phyloP scores from a whole-genome alignment of 352 stramenopile genomes.

The Phytopythium litorale region DNA sequence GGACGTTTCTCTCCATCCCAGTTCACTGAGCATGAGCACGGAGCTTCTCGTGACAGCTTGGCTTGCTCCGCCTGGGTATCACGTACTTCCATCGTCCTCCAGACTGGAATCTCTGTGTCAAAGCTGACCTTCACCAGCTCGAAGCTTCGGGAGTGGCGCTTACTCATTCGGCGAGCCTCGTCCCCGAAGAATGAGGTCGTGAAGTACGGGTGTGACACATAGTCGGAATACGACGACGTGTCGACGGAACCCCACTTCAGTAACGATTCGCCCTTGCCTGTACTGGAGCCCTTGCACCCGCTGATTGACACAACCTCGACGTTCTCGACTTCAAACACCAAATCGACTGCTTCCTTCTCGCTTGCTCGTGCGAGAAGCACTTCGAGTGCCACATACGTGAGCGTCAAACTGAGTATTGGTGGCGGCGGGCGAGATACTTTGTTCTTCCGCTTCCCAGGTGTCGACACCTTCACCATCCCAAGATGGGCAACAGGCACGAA shows the following conservation, averaged over 20 bases:
- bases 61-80: slow-evolving; percentile 3
- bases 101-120: slow-evolving; percentile 58
- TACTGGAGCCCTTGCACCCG: slow-evolving; percentile 18
- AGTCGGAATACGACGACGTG: slow-evolving; percentile 36
- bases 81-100: slow-evolving; percentile 42
- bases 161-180: slow-evolving; percentile 39
- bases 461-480: slow-evolving; percentile 64
- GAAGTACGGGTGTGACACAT: slow-evolving; percentile 75
- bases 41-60: slow-evolving; percentile 10
- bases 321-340: slow-evolving; percentile 74
- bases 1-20: slow-evolving; percentile 27
- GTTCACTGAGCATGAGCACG: slow-evolving; percentile 32
- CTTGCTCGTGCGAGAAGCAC: slow-evolving; percentile 27
- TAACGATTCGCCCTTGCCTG: slow-evolving; percentile 26
- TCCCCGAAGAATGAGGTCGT: slow-evolving; percentile 66
- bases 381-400: slow-evolving; percentile 57
- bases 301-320: slow-evolving; percentile 42
- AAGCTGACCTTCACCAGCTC: slow-evolving; percentile 69
- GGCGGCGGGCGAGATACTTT: slow-evolving; percentile 55
- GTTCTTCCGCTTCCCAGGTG: slow-evolving; percentile 33
- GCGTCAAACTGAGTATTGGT: slow-evolving; percentile 46
- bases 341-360: slow-evolving; percentile 25
- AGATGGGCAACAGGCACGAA: slow-evolving; percentile 81
- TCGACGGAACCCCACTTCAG: slow-evolving; percentile 48
- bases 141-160: slow-evolving; percentile 49